Conservation (phyloP, 495 filamentous ascomycete genomes). For the Aspergillus steynii region DNA sequence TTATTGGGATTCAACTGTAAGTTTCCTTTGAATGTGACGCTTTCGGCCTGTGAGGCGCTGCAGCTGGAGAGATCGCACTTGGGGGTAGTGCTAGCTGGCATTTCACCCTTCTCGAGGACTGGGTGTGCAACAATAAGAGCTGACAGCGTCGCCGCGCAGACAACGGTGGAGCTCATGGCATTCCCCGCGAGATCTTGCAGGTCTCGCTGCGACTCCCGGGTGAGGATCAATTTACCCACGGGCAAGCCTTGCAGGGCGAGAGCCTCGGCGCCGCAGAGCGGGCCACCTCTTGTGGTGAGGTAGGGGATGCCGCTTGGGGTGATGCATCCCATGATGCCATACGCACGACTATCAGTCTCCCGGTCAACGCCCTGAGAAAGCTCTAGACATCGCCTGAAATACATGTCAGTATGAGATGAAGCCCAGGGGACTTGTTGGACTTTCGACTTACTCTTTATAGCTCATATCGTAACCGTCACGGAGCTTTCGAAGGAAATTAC, state of each 20-base stretch:
- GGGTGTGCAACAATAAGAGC: constrained; percentile 49
- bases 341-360: constrained; percentile 43
- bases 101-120: constrained; percentile 28
- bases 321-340: constrained; percentile 67
- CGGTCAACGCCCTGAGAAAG: constrained; percentile 77
- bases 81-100: not conserved
- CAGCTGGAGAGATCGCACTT: not conserved
- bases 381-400: constrained; percentile 56
- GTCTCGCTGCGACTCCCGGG: constrained; percentile 62
- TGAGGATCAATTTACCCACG: constrained; percentile 59
- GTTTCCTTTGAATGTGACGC: constrained; percentile 5
- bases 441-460: constrained; percentile 59
- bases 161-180: constrained; percentile 78
- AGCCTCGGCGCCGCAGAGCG: constrained; percentile 65
- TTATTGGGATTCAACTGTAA: constrained; percentile 12
- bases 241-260: constrained; percentile 74
- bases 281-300: constrained; percentile 60
- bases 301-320: constrained; percentile 69
- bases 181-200: constrained; percentile 78
- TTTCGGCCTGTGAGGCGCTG: constrained; percentile 11
- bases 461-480: constrained; percentile 53
- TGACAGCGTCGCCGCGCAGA: constrained; percentile 61
- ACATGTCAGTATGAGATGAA: not conserved
- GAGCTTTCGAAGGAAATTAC: constrained; percentile 52
- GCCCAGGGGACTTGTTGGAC: too few species aligned